A percentile compares a stretch with the other conserved stretches of the same genome.
Conservation (phyloP, 441 rosid genomes). For the Melastoma candidum region DNA sequence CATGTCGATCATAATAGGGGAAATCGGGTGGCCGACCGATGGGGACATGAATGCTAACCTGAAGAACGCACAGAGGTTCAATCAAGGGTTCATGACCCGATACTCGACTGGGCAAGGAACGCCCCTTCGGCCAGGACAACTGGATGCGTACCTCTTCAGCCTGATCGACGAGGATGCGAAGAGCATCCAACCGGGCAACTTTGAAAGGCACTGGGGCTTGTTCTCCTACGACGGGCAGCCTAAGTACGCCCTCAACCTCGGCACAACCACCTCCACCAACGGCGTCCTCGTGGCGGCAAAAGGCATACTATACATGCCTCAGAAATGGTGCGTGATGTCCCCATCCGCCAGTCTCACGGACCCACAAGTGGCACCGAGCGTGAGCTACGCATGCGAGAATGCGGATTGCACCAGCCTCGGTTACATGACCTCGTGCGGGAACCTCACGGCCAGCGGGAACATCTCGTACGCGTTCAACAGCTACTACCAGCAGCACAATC, state of each 20-base stretch:
- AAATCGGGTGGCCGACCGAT: slow-evolving; percentile 58
- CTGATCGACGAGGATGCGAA: slow-evolving; percentile 17
- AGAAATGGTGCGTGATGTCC: slow-evolving; percentile 41
- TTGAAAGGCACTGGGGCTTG: slow-evolving; percentile 18
- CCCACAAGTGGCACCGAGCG: slow-evolving; percentile 30
- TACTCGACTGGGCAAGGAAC: slow-evolving; percentile 35
- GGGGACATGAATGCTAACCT: slow-evolving; percentile 44
- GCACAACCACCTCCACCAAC: slow-evolving; percentile 11
- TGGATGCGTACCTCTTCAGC: slow-evolving; percentile 20
- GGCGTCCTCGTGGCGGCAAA: slow-evolving; percentile 27
- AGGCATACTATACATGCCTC: slow-evolving; percentile 28
- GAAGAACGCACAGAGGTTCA: slow-evolving; percentile 30
- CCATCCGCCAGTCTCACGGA: slow-evolving; percentile 27
- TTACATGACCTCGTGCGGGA: slow-evolving; percentile 44
- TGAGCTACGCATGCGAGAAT: slow-evolving; percentile 36
- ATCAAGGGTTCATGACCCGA: slow-evolving; percentile 41
- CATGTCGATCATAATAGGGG: slow-evolving; percentile 37
- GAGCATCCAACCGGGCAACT: slow-evolving; percentile 15
- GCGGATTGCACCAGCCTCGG: slow-evolving; percentile 52
- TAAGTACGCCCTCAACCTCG: slow-evolving; percentile 12
- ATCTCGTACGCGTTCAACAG: slow-evolving; percentile 59
- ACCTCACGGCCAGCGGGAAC: slow-evolving; percentile 32
- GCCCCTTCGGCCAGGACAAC: slow-evolving; percentile 42
- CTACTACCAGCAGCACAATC: slow-evolving; percentile 50
- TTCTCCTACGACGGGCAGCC: slow-evolving; percentile 16